Evolutionary conservation across 345 rosid genomes (phyloP), one percentile per base, ranked within the genome.

Genomic region (Aquilaria malaccensis): DNA sequence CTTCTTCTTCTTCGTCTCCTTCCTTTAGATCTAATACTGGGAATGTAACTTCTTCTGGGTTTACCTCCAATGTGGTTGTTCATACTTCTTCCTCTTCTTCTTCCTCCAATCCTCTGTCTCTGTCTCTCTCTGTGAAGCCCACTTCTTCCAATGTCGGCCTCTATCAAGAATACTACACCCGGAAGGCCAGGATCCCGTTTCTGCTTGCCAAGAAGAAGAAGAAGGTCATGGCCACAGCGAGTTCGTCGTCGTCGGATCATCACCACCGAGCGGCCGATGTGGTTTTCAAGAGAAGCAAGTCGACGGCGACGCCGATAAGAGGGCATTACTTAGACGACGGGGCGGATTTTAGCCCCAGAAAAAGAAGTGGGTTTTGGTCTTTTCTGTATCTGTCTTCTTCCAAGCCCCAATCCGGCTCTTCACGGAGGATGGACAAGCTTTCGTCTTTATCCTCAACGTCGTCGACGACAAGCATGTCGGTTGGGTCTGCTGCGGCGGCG

Each of bases 281-380:
- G 33, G 79, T 84, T 45, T 90, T 82, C 68, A 85, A 82, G 76
- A 77, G 97, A 69, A 94, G 97, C 80, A 92, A 90, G 55, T 90
- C 99, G 1, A 84, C 94, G 1, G 22, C 78, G 0, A 72, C 81
- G 15, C 80, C 85, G 1, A 63, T 76, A 31, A 71, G 79, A 32
- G 70, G 75, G 48, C 79, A 70, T 73, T 72, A 77, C 70, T 37
- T 76, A 63, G 77, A 81, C 29, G 77, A 66, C 50, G 75, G 73
- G 4, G 81, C 72, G 6, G 89, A 76, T 13, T 79, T 76, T 45
- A 84, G 81, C 60, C 91, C 91, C 1, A 83, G 87, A 46, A 90
- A 79, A 64, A 70, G 85, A 62, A 69, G 74, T 15, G 84, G 96
- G 69, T 83, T 94, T 64, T 94, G 99, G 99, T 88, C 99, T 0